phyloP scores from a whole-genome alignment of 1,284 basidiomycete genomes.

The Austroboletus novae-zelandiae region DNA sequence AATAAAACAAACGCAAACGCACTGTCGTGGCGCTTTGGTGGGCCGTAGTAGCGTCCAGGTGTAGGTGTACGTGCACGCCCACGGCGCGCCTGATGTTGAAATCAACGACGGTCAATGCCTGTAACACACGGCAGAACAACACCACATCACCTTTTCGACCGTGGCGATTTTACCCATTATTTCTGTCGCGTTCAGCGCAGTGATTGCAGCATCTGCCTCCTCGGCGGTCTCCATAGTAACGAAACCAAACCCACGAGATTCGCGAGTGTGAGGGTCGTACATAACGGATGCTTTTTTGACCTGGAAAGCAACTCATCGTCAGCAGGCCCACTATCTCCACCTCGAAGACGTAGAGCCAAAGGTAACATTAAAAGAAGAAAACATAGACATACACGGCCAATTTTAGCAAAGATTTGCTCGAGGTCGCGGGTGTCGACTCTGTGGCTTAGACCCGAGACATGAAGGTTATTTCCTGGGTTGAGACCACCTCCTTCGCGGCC shows the following conservation, averaged over 20 bases:
- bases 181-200: conserved; percentile 79
- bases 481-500: conserved; percentile 38
- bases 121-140: background rate
- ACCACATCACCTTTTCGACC: conserved; percentile 75
- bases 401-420: conserved; percentile 85
- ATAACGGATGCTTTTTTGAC: conserved; percentile 91
- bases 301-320: conserved; percentile 36
- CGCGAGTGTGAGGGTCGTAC: conserved; percentile 95
- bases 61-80: conserved; percentile 94
- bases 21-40: conserved; percentile 77
- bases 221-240: conserved; percentile 90
- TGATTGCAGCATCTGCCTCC: conserved; percentile 89
- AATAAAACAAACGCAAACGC: conserved; percentile 18
- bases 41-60: conserved; percentile 91
- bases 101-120: conserved; percentile 9
- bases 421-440: conserved; percentile 84
- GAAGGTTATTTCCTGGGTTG: conserved; percentile 96
- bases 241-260: conserved; percentile 97
- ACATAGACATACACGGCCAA: conserved; percentile 72
- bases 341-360: background rate
- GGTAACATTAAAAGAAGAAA: background rate
- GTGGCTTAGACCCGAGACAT: conserved; percentile 86
- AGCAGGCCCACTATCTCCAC: conserved; percentile 1
- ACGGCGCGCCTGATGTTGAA: conserved; percentile 78
- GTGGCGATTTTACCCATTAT: conserved; percentile 83